Evolutionary conservation across 2,329 filamentous ascomycete genomes (phyloP), one percentile per base, ranked within the genome.

Genomic region (Ophiostoma ulmi): DNA sequence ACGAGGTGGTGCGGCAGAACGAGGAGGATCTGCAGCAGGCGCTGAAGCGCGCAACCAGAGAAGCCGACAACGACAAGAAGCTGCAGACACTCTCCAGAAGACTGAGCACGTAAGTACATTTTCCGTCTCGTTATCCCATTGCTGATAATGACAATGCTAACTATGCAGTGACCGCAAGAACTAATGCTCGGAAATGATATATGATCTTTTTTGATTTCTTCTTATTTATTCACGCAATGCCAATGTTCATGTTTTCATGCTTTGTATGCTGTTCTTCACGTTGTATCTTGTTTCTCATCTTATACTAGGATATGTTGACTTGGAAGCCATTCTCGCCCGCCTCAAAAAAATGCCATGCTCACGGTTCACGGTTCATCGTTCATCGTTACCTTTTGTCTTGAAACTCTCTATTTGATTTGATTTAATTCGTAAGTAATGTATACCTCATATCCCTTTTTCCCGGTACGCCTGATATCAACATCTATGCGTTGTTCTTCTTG

Each of bases 51-150:
- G 95, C 95, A 2, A 89, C 88, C 61, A 87, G 90, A 72, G 94
- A 97, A 75, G 95, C 95, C 26, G 94, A 97, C 75, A 97, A 97
- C 78, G 95, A 98, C 78, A 88, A 89, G 78, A 91, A 92, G 76
- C 81, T 99, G 77, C 92, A 94, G 76, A 90, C 91, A 73, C 88
- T 99, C 72, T 95, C 93, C 36, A 87, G 95, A 80, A 88, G 94
- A 79, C 91, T 99, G 77, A 97, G 93, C 90, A 97, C 96, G 95
- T 98, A 83, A 92, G 92, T 85, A 39, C 75, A 8, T 5, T n/a
- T 35, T 5, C 0, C 3, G 5, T 10, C 22, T 10, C 7, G n/a
- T 13, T 41, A 26, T 38, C 17, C 26, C 4, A 13, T 8, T 64
- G 1, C 8, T n/a, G n/a, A 58, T 13, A 13, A 20, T 11, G 10